Percentiles rank a stretch among this genome's conserved stretches.
These are phyloP conservation scores for Leccinum pachyderme DNA, from an alignment of 1,284 basidiomycete species.

Conservation along the genomic window DNA sequence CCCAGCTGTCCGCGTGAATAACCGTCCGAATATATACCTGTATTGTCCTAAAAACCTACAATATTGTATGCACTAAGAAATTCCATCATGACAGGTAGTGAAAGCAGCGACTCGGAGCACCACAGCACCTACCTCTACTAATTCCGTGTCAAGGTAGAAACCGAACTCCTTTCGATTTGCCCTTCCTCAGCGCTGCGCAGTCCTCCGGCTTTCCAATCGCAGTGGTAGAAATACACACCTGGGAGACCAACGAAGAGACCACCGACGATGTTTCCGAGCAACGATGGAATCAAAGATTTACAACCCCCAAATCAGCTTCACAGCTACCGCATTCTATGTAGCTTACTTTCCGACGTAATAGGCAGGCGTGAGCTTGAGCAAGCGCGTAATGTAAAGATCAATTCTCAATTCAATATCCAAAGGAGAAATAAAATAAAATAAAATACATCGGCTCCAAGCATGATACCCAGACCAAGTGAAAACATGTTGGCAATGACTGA, in stretches of 20 bases:
- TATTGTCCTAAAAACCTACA: not conserved
- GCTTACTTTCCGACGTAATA: slow-evolving; percentile 68
- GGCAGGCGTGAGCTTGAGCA: slow-evolving; percentile 47
- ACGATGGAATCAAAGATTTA: slow-evolving; percentile 63
- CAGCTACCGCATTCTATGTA: slow-evolving; percentile 10
- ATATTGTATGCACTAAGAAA: not conserved
- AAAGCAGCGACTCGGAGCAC: not conserved
- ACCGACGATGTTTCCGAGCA: slow-evolving; percentile 66
- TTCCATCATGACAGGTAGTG: not conserved
- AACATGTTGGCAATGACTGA: slow-evolving; percentile 74
- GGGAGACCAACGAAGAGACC: slow-evolving; percentile 63
- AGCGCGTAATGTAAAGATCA: slow-evolving; percentile 6
- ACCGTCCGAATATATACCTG: not conserved
- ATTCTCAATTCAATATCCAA: not conserved
- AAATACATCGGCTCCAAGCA: slow-evolving; percentile 67
- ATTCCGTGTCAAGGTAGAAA: slow-evolving; percentile 31
- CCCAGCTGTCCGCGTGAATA: not conserved
- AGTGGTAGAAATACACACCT: slow-evolving; percentile 58
- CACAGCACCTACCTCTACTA: slow-evolving; percentile 46
- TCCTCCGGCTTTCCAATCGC: slow-evolving; percentile 45
- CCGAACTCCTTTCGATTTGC: slow-evolving; percentile 12
- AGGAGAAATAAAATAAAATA: slow-evolving; percentile 20
- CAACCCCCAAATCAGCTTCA: slow-evolving; percentile 7
- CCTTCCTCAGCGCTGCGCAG: slow-evolving; percentile 40
- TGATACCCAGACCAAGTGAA: slow-evolving; percentile 66